phyloP scores from a whole-genome alignment of 1,284 basidiomycete species.

The Moesziomyces sp. region DNA sequence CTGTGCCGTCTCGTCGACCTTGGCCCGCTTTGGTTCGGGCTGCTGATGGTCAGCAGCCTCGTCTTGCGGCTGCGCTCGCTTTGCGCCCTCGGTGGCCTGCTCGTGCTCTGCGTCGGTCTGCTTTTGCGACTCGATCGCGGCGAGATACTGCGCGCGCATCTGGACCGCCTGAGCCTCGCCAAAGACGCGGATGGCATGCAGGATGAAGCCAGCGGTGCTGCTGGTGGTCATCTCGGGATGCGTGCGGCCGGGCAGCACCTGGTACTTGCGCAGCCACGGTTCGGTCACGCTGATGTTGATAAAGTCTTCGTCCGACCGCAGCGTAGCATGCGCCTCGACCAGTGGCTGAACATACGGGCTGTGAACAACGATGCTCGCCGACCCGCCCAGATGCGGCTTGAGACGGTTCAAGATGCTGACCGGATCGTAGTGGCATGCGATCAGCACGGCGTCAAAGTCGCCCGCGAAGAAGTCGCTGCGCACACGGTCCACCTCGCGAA shows the following conservation, averaged over 20 bases:
- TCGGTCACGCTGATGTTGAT: conserved; percentile 86
- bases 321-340: conserved; percentile 78
- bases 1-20: conserved; percentile 9
- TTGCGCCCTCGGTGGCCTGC: neutral
- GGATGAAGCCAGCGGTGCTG: conserved; percentile 86
- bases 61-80: conserved; percentile 10
- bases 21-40: conserved; percentile 23
- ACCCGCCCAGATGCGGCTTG: conserved; percentile 82
- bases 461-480: conserved; percentile 86
- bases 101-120: neutral
- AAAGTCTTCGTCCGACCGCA: conserved; percentile 77
- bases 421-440: conserved; percentile 87
- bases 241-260: conserved; percentile 91
- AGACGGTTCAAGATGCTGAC: conserved; percentile 82
- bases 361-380: conserved; percentile 85
- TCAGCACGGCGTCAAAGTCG: conserved; percentile 74
- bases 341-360: conserved; percentile 81
- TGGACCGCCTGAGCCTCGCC: conserved; percentile 40
- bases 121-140: conserved; percentile 1
- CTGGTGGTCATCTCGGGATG: conserved; percentile 95
- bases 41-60: conserved; percentile 1
- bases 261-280: conserved; percentile 88
- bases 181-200: conserved; percentile 81
- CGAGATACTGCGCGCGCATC: conserved; percentile 29
- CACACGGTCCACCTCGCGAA: conserved; percentile 65